These are phyloP conservation scores for Xylaria acuta DNA, from an alignment of 495 filamentous ascomycete genomes.

Conservation along the genomic window DNA sequence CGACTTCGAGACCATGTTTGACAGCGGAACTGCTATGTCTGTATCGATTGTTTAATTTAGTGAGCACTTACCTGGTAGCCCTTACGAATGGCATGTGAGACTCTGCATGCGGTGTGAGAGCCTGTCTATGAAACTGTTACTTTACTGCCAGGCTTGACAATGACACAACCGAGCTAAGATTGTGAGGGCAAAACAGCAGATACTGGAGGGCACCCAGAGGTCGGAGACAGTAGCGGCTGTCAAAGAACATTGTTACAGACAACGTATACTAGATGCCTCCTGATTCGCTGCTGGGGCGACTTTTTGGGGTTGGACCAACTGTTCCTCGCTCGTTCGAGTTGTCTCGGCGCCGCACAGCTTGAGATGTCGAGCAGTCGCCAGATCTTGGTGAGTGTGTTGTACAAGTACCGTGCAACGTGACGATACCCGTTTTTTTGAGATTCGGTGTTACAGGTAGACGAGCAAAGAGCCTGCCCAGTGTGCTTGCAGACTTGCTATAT, in stretches of 20 bases:
- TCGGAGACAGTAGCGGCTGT: background rate
- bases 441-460: conserved; percentile 4
- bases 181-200: background rate
- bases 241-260: background rate
- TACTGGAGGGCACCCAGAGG: background rate
- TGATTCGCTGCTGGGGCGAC: background rate
- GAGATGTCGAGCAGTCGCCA: conserved; percentile 8
- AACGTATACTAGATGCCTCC: background rate
- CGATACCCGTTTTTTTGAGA: background rate
- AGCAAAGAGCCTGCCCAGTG: background rate
- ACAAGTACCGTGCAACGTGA: conserved; percentile 12
- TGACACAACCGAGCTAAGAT: background rate
- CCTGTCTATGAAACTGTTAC: background rate
- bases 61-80: background rate
- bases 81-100: background rate
- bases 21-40: background rate
- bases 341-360: conserved; percentile 19
- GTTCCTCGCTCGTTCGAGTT: background rate
- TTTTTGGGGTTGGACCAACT: conserved; percentile 2
- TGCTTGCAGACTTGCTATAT: background rate
- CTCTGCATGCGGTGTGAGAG: background rate
- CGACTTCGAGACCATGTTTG: conserved; percentile 11
- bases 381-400: conserved; percentile 14
- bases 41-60: background rate
- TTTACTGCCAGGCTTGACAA: background rate